Evolutionary conservation across 306 rosid species (phyloP), one percentile per base, ranked within the genome.

Genomic region (Dalbergia cochinchinensis): DNA sequence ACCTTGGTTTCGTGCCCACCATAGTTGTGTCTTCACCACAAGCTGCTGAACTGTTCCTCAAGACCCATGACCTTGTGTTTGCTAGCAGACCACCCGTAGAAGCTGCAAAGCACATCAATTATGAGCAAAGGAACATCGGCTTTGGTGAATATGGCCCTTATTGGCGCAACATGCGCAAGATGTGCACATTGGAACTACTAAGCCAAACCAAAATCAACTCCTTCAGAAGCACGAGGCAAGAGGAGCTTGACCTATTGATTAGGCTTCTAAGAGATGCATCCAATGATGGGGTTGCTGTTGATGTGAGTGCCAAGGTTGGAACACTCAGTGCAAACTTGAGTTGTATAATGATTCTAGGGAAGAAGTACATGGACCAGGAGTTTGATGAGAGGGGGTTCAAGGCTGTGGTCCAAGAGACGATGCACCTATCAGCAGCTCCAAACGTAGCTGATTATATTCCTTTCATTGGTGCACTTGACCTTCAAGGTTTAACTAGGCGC

Each of bases 91-190:
- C 94, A 35, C 84, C 83, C 4, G n/a, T 1, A 22, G 77, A 78
- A 58, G 86, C 88, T 12, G 20, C 84, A 16, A 87, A 86, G 69
- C 1, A 65, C 81, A 80, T 91, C 0, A 15, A 81, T 11, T 92
- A 83, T 47, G 92, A 47, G 4, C 96, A 90, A 12, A 84, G 76
- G 55, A 66, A n/a, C 82, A 4, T 94, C 18, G 44, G 19, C 45
- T 89, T 87, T 11, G 71, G 74, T 14, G 47, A 57, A 13, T 92
- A 90, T 8, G 94, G 97, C 20, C 22, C 92, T 7, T 91, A 91
- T 51, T 92, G 97, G 97, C 92, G 94, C 11, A 83, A 88, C 80
- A 61, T 85, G 55, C 88, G 97, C 0, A 90, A 90, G 75, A 86
- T 92, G 90, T 90, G 92, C 87, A 89, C 88, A 1, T 80, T 85